Conservation (phyloP, 768 basidiomycete species). For the Phylloporus sp. region DNA sequence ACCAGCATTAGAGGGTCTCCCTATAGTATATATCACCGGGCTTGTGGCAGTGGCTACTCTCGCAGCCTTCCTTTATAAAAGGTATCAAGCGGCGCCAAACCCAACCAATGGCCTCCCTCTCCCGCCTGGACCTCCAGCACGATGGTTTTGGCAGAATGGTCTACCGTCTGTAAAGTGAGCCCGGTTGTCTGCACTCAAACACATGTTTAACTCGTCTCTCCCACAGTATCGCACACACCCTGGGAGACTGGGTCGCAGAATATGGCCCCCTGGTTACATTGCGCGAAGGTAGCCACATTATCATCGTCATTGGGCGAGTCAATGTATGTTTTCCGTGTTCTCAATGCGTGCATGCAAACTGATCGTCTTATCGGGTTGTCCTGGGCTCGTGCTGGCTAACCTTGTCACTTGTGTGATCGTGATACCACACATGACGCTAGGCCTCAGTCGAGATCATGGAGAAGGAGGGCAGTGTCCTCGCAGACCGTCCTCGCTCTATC, state of each 20-base stretch:
- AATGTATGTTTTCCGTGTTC: constrained; percentile 10
- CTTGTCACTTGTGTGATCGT: neutral
- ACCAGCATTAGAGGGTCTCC: neutral
- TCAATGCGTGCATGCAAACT: neutral
- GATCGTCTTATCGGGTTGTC: neutral
- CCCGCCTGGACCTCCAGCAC: constrained; percentile 23
- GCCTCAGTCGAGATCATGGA: constrained; percentile 59
- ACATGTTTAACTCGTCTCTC: neutral
- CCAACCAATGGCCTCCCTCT: constrained; percentile 13
- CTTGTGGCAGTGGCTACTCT: neutral
- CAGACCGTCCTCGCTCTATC: constrained; percentile 48
- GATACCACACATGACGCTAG: constrained; percentile 24
- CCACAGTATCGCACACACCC: constrained; percentile 21
- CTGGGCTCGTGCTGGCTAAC: neutral
- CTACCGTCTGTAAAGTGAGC: constrained; percentile 21
- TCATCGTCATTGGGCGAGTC: constrained; percentile 18
- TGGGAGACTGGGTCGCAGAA: constrained; percentile 49
- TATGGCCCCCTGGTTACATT: constrained; percentile 58
- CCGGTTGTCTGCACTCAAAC: neutral
- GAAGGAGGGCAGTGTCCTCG: constrained; percentile 46
- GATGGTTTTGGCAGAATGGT: constrained; percentile 20
- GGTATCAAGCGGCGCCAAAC: neutral
- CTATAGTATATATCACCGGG: neutral
- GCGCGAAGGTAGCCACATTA: constrained; percentile 39
- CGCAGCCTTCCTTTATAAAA: neutral